Evolutionary conservation across 225 moss, liverwort and hornwort species (phyloP).

Genomic region (Rhytidiadelphus loreus): DNA sequence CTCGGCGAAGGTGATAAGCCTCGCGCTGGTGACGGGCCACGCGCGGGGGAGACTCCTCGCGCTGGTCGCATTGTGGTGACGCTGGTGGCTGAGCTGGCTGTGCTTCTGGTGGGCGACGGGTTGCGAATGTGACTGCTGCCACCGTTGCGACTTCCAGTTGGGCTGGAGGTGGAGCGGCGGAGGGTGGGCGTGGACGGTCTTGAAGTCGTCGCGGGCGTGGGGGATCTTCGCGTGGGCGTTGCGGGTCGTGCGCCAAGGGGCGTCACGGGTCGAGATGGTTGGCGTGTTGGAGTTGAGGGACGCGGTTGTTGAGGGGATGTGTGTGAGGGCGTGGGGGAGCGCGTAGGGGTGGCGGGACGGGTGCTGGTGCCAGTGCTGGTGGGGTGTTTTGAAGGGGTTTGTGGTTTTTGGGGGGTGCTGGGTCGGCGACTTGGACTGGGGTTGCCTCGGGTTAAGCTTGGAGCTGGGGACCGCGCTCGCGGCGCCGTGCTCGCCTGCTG

Average conservation of each 20-base stretch:
- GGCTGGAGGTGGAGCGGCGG: conserved; percentile 32
- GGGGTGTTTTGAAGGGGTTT: neutral
- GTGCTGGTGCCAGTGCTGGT: neutral
- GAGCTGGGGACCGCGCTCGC: conserved; percentile 13
- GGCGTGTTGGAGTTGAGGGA: conserved; percentile 22
- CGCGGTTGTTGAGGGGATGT: neutral
- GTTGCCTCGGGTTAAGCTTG: conserved; percentile 11
- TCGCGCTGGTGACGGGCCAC: conserved; percentile 19
- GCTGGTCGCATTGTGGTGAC: neutral
- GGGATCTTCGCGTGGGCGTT: conserved; percentile 17
- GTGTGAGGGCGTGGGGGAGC: conserved; percentile 10
- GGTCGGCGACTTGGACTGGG: conserved; percentile 33
- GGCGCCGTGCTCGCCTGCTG: neutral
- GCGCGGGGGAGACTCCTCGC: neutral
- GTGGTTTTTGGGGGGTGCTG: conserved; percentile 13
- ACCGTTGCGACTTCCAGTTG: neutral
- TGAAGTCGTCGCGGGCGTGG: neutral
- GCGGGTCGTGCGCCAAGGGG: conserved; percentile 28
- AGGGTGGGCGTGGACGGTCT: conserved; percentile 29
- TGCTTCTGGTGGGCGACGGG: conserved; percentile 32
- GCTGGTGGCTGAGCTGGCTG: conserved; percentile 19
- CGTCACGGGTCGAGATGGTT: conserved; percentile 18
- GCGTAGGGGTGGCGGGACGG: conserved; percentile 25
- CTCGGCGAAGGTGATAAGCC: conserved; percentile 9
- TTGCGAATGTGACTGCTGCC: neutral